Evolutionary conservation across 2,329 filamentous ascomycete species (phyloP).

Genomic region (Neonectria ditissima): DNA sequence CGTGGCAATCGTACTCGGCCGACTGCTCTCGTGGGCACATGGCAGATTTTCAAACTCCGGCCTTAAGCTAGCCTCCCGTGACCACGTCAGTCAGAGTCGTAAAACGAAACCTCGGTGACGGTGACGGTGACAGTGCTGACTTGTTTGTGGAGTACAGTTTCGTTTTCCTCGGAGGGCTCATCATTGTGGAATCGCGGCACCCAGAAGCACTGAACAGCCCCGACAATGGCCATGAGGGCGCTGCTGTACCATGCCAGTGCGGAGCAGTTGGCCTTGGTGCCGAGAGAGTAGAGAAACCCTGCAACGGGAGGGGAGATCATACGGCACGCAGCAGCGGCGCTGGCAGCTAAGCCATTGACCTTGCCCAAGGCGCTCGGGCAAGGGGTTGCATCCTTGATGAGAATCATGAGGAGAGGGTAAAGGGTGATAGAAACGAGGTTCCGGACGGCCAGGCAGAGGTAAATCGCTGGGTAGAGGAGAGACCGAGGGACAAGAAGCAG

Average conservation of each 20-base stretch:
- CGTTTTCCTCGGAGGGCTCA: constrained; percentile 47
- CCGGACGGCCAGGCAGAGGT: constrained; percentile 66
- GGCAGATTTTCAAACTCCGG: neutral
- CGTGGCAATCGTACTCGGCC: constrained; percentile 7
- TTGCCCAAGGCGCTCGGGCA: constrained; percentile 67
- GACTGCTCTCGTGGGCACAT: neutral
- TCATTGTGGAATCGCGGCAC: constrained; percentile 53
- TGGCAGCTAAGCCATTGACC: constrained; percentile 75
- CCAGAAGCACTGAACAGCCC: constrained; percentile 70
- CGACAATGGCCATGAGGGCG: constrained; percentile 66
- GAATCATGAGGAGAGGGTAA: constrained; percentile 74
- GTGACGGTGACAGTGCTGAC: constrained; percentile 27
- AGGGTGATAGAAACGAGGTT: constrained; percentile 72
- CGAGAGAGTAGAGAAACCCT: constrained; percentile 72
- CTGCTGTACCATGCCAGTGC: constrained; percentile 74
- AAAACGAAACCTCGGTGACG: constrained; percentile 49
- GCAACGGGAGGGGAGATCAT: constrained; percentile 75
- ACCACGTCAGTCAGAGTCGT: constrained; percentile 37
- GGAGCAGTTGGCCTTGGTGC: constrained; percentile 68
- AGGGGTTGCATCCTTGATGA: constrained; percentile 75
- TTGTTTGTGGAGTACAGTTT: constrained; percentile 34
- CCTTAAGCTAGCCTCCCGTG: constrained; percentile 4
- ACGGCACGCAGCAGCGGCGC: constrained; percentile 73
- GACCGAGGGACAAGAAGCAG: constrained; percentile 66
- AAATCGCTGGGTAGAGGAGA: constrained; percentile 68